phyloP scores from a whole-genome alignment of 2,329 filamentous ascomycete species.

The Blastomyces silverae region DNA sequence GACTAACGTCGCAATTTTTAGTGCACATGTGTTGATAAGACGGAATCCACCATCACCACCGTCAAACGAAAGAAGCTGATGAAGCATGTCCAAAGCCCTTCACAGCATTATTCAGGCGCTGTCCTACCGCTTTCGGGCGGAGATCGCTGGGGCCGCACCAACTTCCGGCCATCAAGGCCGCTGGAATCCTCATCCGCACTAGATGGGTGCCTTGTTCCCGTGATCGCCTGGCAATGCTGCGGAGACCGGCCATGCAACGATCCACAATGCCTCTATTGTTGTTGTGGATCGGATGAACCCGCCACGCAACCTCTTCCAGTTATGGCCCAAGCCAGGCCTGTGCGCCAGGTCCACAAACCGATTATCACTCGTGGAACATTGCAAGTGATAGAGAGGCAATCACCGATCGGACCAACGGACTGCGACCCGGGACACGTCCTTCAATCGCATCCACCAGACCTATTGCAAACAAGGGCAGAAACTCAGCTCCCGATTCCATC shows the following conservation, averaged over 20 bases:
- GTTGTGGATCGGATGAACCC: not conserved
- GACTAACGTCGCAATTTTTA: not conserved
- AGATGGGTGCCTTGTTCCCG: not conserved
- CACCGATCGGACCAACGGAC: not conserved
- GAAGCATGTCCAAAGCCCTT: not conserved
- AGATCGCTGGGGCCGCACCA: not conserved
- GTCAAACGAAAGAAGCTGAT: not conserved
- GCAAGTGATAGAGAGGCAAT: not conserved
- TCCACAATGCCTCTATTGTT: not conserved
- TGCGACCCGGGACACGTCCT: not conserved
- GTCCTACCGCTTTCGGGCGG: not conserved
- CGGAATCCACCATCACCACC: not conserved
- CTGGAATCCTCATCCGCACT: not conserved
- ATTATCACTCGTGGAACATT: not conserved
- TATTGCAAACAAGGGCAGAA: not conserved
- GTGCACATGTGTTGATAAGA: conserved; percentile 5
- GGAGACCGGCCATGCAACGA: not conserved
- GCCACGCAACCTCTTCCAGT: not conserved
- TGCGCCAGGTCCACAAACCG: not conserved
- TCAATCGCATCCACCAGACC: not conserved
- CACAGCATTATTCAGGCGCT: not conserved
- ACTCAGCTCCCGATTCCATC: not conserved
- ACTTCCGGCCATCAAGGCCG: not conserved
- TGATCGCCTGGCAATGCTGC: not conserved
- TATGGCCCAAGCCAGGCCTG: not conserved